Evolutionary conservation across 192 early-diverging fungal genomes (phyloP), one percentile per base, ranked within the genome.

Genomic region (Backusella mclennaniae): DNA sequence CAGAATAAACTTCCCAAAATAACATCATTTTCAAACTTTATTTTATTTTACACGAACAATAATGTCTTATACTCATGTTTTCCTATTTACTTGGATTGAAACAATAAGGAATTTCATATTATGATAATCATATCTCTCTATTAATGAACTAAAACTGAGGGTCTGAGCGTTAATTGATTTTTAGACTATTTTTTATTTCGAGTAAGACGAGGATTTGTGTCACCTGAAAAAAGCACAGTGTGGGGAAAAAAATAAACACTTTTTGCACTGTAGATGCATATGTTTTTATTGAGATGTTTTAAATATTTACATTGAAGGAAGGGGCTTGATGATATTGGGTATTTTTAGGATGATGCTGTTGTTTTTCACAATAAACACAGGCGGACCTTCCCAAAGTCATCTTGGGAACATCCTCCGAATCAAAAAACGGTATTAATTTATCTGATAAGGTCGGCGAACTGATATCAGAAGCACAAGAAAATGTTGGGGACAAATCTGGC

Each of bases 151-250:
- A 52, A 17, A 4, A n/a, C 15, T 21, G 49, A n/a, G n/a, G 56
- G 56, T 63, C 56, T 63, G 56, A 63, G 56, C 56, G 56, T 29
- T 63, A 63, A 63, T 63, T 63, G 7, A 63, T 63, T 26, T 52
- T 21, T 23, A 56, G 21, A 56, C 52, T 56, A 21, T 56, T 21
- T 56, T 56, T 44, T 44, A 49, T 49, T 49, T n/a, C 1, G 46
- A n/a, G 53, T 59, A 59, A 26, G n/a, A 59, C 53, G 23, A 59
- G 8, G 6, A 26, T 26, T 29, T 49, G 53, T 59, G 3, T 59
- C 53, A 59, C 53, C 9, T 26, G 21, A 59, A 59, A 59, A 59
- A 59, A 21, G 23, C 8, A 12, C 53, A 19, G 21, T 59, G 21
- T 21, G 53, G 53, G 53, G 9, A 23, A 59, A 59, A 52, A 23